Conservation (phyloP, 2,329 filamentous ascomycete genomes). For the Colletotrichum caudatum region DNA sequence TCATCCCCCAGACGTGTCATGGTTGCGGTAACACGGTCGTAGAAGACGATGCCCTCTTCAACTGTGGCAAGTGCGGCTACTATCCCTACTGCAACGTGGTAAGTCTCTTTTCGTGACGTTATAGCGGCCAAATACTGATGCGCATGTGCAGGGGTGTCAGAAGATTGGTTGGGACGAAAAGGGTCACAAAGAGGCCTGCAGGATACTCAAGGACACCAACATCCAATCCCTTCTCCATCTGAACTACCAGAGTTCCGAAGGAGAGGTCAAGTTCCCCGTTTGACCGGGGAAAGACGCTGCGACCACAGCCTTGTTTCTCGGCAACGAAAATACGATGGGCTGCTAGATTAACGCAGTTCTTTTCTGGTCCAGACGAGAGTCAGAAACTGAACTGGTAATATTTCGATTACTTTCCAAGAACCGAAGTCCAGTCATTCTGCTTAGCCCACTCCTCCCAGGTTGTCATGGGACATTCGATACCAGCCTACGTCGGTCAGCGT, state of each 20-base stretch:
- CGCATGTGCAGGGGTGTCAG: neutral
- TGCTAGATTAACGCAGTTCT: neutral
- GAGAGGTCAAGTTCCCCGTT: neutral
- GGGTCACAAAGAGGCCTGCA: neutral
- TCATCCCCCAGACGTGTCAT: too few species aligned
- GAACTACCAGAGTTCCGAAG: neutral
- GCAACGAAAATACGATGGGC: neutral
- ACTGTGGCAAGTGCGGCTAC: too few species aligned
- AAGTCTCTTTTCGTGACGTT: too few species aligned
- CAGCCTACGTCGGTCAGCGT: conserved; percentile 21
- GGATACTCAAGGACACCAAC: neutral
- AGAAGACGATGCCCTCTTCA: too few species aligned
- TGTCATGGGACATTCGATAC: conserved; percentile 58
- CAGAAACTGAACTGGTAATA: neutral
- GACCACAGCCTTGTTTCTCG: neutral
- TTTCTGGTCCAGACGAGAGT: neutral
- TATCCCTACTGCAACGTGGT: neutral
- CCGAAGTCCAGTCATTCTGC: conserved; percentile 52
- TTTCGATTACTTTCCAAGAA: conserved; percentile 38
- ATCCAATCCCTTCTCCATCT: neutral
- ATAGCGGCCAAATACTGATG: neutral
- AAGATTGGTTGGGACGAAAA: neutral
- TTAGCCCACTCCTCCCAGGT: conserved; percentile 52
- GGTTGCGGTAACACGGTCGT: too few species aligned
- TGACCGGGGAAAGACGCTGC: neutral